Conservation (phyloP, 495 filamentous ascomycete species). For the Neurospora sublineolata region DNA sequence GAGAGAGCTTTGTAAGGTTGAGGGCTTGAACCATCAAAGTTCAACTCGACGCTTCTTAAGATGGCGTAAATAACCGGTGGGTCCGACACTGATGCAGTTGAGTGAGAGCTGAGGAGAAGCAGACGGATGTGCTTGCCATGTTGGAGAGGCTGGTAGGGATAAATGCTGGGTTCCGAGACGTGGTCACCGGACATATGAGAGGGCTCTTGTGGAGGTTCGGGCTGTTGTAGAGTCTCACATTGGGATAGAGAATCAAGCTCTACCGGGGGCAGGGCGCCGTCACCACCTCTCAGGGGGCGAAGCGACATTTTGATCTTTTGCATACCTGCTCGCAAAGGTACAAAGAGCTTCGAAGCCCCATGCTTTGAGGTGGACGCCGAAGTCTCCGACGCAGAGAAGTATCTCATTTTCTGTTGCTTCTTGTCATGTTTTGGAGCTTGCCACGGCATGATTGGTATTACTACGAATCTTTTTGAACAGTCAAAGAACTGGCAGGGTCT, state of each 20-base stretch:
- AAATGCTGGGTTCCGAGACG: accelerated
- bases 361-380: too few species aligned
- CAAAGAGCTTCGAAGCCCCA: too few species aligned
- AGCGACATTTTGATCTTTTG: too few species aligned
- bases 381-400: too few species aligned
- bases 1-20: neutral
- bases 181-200: neutral
- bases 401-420: too few species aligned
- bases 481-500: neutral
- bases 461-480: neutral
- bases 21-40: neutral
- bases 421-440: too few species aligned
- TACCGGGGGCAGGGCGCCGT: too few species aligned
- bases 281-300: too few species aligned
- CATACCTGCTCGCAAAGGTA: too few species aligned
- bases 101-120: neutral
- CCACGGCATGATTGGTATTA: too few species aligned
- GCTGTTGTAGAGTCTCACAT: too few species aligned
- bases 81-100: neutral
- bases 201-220: neutral
- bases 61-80: neutral
- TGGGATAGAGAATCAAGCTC: too few species aligned
- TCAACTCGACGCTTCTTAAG: neutral
- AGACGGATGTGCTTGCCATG: neutral
- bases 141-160: neutral